phyloP scores from a whole-genome alignment of 129 eudicot genomes.

The Pittosporum tobira region DNA sequence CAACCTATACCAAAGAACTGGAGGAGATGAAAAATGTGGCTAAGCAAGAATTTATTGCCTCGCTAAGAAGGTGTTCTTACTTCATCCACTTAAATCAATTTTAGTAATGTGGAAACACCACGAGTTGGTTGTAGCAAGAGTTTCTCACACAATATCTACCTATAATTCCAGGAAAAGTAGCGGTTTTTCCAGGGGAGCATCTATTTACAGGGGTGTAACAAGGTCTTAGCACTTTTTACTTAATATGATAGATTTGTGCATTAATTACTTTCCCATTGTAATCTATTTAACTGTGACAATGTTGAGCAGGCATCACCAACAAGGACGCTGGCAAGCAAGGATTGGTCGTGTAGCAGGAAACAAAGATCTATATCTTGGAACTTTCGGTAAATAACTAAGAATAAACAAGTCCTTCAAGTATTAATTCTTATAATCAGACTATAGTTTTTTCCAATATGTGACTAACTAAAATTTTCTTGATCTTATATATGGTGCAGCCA shows the following conservation, averaged over 20 bases:
- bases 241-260: too few relatives aligned
- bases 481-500: constrained; percentile 36
- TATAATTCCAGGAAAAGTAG: constrained; percentile 24
- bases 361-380: constrained; percentile 29
- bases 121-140: neutral
- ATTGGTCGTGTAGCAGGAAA: constrained; percentile 38
- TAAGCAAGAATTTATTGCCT: constrained; percentile 92
- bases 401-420: neutral
- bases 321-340: constrained; percentile 39
- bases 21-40: constrained; percentile 87
- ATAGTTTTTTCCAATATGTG: too few relatives aligned
- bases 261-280: neutral
- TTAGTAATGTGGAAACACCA: neutral
- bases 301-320: constrained; percentile 27
- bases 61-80: constrained; percentile 64
- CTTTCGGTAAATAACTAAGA: constrained; percentile 16
- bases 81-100: neutral
- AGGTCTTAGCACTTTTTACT: constrained; percentile 2
- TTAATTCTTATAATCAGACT: neutral
- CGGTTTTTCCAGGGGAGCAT: constrained; percentile 27
- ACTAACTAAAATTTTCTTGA: too few relatives aligned
- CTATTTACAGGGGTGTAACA: constrained; percentile 24
- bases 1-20: constrained; percentile 68
- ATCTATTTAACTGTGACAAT: neutral
- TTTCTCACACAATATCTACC: neutral